Conservation (phyloP, 2,329 filamentous ascomycete species). For the Bipolaris zeicola region DNA sequence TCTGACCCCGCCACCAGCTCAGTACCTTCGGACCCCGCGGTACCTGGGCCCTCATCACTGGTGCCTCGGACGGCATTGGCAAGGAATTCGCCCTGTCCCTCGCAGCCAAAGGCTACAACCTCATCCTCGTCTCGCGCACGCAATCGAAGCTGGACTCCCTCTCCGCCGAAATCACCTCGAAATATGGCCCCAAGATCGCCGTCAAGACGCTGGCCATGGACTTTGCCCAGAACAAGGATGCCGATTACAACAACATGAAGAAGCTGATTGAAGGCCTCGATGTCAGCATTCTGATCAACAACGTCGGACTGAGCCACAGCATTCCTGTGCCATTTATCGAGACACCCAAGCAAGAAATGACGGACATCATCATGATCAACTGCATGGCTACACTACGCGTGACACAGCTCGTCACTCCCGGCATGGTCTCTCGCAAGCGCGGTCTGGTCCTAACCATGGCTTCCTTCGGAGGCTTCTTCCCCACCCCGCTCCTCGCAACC, state of each 20-base stretch:
- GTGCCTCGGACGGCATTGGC: slow-evolving; percentile 93
- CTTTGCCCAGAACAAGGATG: slow-evolving; percentile 77
- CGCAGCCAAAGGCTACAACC: slow-evolving; percentile 89
- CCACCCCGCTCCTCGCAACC: slow-evolving; percentile 89
- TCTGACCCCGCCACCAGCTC: slow-evolving; percentile 59
- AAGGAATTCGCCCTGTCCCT: slow-evolving; percentile 95
- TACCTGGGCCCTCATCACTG: slow-evolving; percentile 92
- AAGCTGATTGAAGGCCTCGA: slow-evolving; percentile 74
- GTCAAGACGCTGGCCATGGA: slow-evolving; percentile 89
- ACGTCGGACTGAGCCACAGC: slow-evolving; percentile 91
- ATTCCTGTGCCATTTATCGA: slow-evolving; percentile 89
- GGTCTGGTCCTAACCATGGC: slow-evolving; percentile 97
- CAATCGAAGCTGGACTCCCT: slow-evolving; percentile 84
- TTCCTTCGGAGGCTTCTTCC: slow-evolving; percentile 90
- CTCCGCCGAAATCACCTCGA: slow-evolving; percentile 73
- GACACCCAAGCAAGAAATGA: slow-evolving; percentile 78
- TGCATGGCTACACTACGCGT: slow-evolving; percentile 87
- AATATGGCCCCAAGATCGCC: slow-evolving; percentile 67
- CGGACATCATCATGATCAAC: slow-evolving; percentile 93
- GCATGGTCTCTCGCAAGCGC: slow-evolving; percentile 80
- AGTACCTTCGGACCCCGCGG: slow-evolving; percentile 88
- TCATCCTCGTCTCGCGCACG: slow-evolving; percentile 95
- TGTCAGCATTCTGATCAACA: slow-evolving; percentile 89
- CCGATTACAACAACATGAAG: slow-evolving; percentile 77
- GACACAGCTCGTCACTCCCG: slow-evolving; percentile 82